A percentile compares a stretch with the other conserved stretches of the same genome.
Conservation (phyloP, 768 basidiomycete genomes). For the Nevesoporus exiguus region DNA sequence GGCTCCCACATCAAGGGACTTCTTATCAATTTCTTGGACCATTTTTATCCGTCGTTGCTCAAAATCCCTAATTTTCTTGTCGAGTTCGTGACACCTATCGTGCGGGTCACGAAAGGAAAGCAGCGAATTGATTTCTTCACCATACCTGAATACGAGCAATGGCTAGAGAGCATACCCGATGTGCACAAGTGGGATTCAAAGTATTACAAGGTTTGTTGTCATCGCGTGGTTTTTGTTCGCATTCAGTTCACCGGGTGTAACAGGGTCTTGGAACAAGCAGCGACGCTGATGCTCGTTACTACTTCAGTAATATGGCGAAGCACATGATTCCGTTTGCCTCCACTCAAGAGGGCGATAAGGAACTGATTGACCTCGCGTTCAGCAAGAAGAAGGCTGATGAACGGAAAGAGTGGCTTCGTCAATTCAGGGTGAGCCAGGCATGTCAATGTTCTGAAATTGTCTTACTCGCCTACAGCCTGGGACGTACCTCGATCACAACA, state of each 20-base stretch:
- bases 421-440: slow-evolving; percentile 64
- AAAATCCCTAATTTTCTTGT: slow-evolving; percentile 90
- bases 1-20: slow-evolving; percentile 99
- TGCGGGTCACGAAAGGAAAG: slow-evolving; percentile 83
- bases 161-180: slow-evolving; percentile 76
- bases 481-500: slow-evolving; percentile 87
- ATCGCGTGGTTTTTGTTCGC: background rate
- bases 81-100: slow-evolving; percentile 98
- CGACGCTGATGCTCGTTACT: slow-evolving; percentile 85
- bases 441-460: background rate
- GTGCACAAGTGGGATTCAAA: slow-evolving; percentile 85
- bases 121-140: slow-evolving; percentile 90
- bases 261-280: slow-evolving; percentile 96
- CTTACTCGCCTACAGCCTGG: slow-evolving; percentile 62
- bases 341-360: slow-evolving; percentile 76
- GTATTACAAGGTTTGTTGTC: slow-evolving; percentile 86
- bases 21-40: slow-evolving; percentile 95
- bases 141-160: slow-evolving; percentile 93
- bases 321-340: slow-evolving; percentile 93
- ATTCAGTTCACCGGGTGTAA: background rate
- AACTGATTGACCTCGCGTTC: slow-evolving; percentile 95
- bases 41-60: slow-evolving; percentile 93
- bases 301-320: slow-evolving; percentile 88
- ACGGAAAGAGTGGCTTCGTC: slow-evolving; percentile 95
- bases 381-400: slow-evolving; percentile 99